Conservation (phyloP, 371 early-diverging fungal genomes). For the Mucor indicus region DNA sequence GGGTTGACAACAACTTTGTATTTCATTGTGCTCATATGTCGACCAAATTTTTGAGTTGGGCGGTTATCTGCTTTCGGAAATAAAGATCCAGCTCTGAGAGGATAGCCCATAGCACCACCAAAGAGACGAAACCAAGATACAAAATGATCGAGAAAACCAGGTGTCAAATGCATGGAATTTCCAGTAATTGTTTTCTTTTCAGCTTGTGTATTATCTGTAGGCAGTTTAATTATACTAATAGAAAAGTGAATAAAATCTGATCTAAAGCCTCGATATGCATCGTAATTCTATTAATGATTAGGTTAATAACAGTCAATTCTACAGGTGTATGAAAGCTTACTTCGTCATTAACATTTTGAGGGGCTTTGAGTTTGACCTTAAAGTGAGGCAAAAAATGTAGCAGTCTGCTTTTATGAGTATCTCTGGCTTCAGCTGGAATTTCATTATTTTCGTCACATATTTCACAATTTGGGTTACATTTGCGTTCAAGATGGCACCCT, state of each 20-base stretch:
- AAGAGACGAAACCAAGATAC: constrained; percentile 35
- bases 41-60: constrained; percentile 25
- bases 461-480: constrained; percentile 25
- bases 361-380: constrained; percentile 46
- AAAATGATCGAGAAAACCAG: constrained; percentile 32
- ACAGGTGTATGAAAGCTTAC: background rate
- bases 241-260: constrained; percentile 55
- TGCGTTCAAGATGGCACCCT: constrained; percentile 51
- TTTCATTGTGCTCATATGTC: constrained; percentile 46
- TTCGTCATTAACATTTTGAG: constrained; percentile 21
- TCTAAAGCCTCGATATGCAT: constrained; percentile 64
- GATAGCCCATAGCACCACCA: constrained; percentile 38
- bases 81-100: constrained; percentile 26
- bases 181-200: constrained; percentile 17
- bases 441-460: constrained; percentile 17
- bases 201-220: background rate
- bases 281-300: constrained; percentile 31
- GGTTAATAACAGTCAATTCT: too few species aligned
- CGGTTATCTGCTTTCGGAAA: constrained; percentile 28
- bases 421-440: constrained; percentile 3
- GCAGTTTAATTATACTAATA: constrained; percentile 34
- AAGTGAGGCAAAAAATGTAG: constrained; percentile 53
- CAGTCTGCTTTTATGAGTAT: constrained; percentile 26
- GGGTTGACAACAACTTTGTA: constrained; percentile 35
- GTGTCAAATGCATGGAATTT: constrained; percentile 37